Evolutionary conservation across 2,329 filamentous ascomycete genomes (phyloP).

Genomic region (Clonostachys chloroleuca): DNA sequence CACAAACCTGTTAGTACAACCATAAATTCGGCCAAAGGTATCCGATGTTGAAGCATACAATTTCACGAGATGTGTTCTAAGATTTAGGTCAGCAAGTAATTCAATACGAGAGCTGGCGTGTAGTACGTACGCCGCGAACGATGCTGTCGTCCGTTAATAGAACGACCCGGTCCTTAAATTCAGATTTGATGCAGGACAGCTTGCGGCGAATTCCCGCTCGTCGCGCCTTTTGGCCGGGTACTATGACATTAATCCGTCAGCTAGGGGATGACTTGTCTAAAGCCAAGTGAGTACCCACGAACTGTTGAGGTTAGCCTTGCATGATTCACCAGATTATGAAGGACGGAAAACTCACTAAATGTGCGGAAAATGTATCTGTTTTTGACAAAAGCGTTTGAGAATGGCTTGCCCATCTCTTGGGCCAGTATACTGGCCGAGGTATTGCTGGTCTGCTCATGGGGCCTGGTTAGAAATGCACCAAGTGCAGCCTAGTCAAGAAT

Average conservation of each 20-base stretch:
- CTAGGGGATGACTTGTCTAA: neutral
- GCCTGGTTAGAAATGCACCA: neutral
- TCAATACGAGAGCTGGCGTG: neutral
- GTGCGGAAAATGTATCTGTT: slow-evolving; percentile 87
- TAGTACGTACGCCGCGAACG: slow-evolving; percentile 56
- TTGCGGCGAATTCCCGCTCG: slow-evolving; percentile 79
- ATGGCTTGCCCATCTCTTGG: slow-evolving; percentile 70
- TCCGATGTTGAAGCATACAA: slow-evolving; percentile 45
- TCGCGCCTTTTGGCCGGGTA: slow-evolving; percentile 45
- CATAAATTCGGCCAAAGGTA: neutral
- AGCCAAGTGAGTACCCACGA: neutral
- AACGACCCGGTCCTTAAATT: slow-evolving; percentile 78
- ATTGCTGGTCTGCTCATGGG: slow-evolving; percentile 60
- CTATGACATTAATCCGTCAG: slow-evolving; percentile 65
- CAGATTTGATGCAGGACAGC: slow-evolving; percentile 78
- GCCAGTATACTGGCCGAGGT: slow-evolving; percentile 75
- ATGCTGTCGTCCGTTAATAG: slow-evolving; percentile 87
- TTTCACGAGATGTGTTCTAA: slow-evolving; percentile 53
- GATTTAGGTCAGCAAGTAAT: neutral
- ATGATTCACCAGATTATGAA: neutral
- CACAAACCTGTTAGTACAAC: neutral
- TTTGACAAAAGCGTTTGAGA: slow-evolving; percentile 80
- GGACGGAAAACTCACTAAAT: slow-evolving; percentile 54
- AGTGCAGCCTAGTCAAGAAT: neutral
- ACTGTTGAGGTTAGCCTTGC: neutral